Base-by-base conservation (phyloP, 192 early-diverging fungal species). In the Lunasporangiospora selenospora region DNA sequence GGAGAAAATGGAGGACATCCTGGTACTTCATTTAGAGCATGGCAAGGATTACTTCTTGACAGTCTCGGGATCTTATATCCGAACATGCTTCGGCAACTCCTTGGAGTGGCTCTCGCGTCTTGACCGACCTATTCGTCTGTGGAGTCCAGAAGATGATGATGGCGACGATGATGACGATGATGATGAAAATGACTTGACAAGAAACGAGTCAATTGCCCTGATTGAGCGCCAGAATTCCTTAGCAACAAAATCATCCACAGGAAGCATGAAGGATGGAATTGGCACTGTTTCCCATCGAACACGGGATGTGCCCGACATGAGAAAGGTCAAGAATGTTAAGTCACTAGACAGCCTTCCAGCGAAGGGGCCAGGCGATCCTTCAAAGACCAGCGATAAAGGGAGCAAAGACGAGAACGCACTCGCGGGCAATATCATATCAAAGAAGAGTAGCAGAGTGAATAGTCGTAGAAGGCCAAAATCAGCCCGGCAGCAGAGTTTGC, bases 1-100 rank as follows among this genome's bases (percentile, higher is more conserved):
- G 2, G 89, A 91, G 4, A 75, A 83, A 7, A 64, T 92, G 31
- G 82, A 83, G 6, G 89, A 95, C 57, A 90, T 88, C 54, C 63
- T 96, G n/a, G 85, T 98, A 23, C 60, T 98, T 15, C 91, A 90
- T 55, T 67, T 91, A 46, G 87, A 91, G 44, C 85, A 90, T 29
- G 89, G 92, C 11, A 90, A 90, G 33, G 94, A 98, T 51, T 88
- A 87, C 51, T 98, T 98, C 70, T 77, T 98, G 10, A 75, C 85
- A 5, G 81, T 95, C 8, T 75, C 79, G 18, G 96, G 89, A 23
- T 63, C 65, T 0, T 96, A 94, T 73, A 56, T 81, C 30, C 76
- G 81, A 3, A 90, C 91, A 5, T 90, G 89, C 63, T 93, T 91
- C 75, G 93, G 92, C 4, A 83, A 82, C 62, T 79, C 75, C 0